These are phyloP conservation scores for Termitomyces sp. DNA, from an alignment of 768 basidiomycete genomes.

Conservation along the genomic window DNA sequence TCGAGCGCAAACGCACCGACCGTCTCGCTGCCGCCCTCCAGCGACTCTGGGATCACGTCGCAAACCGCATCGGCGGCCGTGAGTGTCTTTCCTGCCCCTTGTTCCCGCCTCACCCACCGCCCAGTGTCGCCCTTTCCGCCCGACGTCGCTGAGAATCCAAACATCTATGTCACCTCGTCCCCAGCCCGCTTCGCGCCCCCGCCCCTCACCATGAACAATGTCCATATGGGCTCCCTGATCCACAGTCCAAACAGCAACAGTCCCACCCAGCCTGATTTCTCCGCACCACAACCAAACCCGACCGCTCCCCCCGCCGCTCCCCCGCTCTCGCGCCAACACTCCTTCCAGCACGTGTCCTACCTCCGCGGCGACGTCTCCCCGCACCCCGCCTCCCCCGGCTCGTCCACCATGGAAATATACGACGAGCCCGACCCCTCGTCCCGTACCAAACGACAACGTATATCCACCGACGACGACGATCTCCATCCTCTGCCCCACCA, in stretches of 20 bases:
- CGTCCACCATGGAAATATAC: slow-evolving; percentile 35
- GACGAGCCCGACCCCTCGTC: slow-evolving; percentile 29
- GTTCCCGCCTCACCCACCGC: neutral
- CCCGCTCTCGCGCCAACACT: slow-evolving; percentile 53
- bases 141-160: slow-evolving; percentile 56
- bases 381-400: slow-evolving; percentile 35
- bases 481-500: slow-evolving; percentile 1
- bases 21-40: slow-evolving; percentile 54
- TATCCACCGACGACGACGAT: slow-evolving; percentile 32
- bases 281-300: no score
- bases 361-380: slow-evolving; percentile 30
- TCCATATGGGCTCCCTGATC: slow-evolving; percentile 34
- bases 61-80: slow-evolving; percentile 50
- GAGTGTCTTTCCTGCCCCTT: slow-evolving; percentile 18
- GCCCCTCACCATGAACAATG: slow-evolving; percentile 24
- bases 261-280: slow-evolving; percentile 32
- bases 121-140: slow-evolving; percentile 41
- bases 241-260: slow-evolving; percentile 36
- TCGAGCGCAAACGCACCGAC: slow-evolving; percentile 58
- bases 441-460: slow-evolving; percentile 47
- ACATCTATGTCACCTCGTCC: slow-evolving; percentile 64
- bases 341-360: slow-evolving; percentile 47
- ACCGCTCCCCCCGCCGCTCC: slow-evolving; percentile 20
- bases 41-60: slow-evolving; percentile 57
- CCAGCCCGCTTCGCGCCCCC: slow-evolving; percentile 33